Conservation (phyloP, 2,329 filamentous ascomycete species). For the Whalleya microplaca region DNA sequence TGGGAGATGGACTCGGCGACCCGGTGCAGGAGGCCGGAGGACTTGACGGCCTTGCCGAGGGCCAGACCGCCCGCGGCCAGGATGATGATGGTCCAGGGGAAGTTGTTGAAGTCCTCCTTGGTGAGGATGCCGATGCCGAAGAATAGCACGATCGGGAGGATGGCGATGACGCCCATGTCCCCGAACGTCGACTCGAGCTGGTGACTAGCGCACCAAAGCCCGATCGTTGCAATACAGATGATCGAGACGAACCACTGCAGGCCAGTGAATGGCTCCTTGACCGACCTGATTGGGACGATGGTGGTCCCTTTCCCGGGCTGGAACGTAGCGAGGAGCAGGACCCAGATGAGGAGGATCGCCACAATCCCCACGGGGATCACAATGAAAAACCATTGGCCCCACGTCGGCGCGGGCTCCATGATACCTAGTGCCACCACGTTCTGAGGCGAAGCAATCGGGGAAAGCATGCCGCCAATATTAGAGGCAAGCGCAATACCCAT, state of each 20-base stretch:
- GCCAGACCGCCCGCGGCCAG: slow-evolving; percentile 91
- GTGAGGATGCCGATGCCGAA: slow-evolving; percentile 95
- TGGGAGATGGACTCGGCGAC: slow-evolving; percentile 78
- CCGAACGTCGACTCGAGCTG: slow-evolving; percentile 87
- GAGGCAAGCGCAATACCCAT: slow-evolving; percentile 93
- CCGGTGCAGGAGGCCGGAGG: slow-evolving; percentile 87
- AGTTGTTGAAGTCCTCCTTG: slow-evolving; percentile 99
- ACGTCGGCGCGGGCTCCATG: slow-evolving; percentile 89
- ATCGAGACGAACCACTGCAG: slow-evolving; percentile 91
- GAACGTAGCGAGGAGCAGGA: slow-evolving; percentile 83
- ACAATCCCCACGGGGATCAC: slow-evolving; percentile 90
- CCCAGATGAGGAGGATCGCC: slow-evolving; percentile 86
- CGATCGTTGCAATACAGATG: slow-evolving; percentile 83
- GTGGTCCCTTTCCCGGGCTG: slow-evolving; percentile 81
- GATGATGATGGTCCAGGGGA: slow-evolving; percentile 99
- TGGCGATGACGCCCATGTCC: slow-evolving; percentile 97
- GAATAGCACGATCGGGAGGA: slow-evolving; percentile 93
- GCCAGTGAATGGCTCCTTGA: slow-evolving; percentile 85
- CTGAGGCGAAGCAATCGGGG: slow-evolving; percentile 94
- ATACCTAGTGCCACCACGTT: slow-evolving; percentile 96
- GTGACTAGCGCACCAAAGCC: slow-evolving; percentile 90
- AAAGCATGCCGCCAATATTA: slow-evolving; percentile 95
- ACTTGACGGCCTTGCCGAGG: slow-evolving; percentile 91
- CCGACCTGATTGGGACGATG: slow-evolving; percentile 87
- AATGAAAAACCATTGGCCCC: slow-evolving; percentile 97